Evolutionary conservation across 2,329 filamentous ascomycete species (phyloP).

Genomic region (Torrubiella hemipterigena): DNA sequence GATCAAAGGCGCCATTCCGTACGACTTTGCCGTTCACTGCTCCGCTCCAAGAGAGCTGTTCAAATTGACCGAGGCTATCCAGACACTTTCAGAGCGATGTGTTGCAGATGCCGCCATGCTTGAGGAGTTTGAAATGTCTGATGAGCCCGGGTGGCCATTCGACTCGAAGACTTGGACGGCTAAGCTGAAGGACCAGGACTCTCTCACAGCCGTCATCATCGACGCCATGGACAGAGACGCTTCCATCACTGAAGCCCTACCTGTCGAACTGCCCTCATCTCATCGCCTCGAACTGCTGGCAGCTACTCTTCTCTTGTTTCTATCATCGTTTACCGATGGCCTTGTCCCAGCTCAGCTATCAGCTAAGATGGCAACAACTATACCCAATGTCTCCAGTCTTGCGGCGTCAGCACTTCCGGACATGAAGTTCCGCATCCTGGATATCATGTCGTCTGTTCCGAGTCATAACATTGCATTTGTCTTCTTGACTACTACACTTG

Average conservation of each 20-base stretch:
- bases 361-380: slow-evolving; percentile 50
- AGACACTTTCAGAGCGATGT: slow-evolving; percentile 41
- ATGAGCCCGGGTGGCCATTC: slow-evolving; percentile 50
- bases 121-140: slow-evolving; percentile 37
- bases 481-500: slow-evolving; percentile 69
- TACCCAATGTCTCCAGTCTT: slow-evolving; percentile 26
- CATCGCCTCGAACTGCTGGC: slow-evolving; percentile 65
- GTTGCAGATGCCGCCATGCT: slow-evolving; percentile 52
- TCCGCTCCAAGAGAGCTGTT: slow-evolving; percentile 85
- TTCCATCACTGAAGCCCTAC: slow-evolving; percentile 48
- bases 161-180: slow-evolving; percentile 26
- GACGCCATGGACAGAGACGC: slow-evolving; percentile 64
- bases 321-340: slow-evolving; percentile 65
- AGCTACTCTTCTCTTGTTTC: slow-evolving; percentile 61
- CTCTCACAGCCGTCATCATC: slow-evolving; percentile 27
- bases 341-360: slow-evolving; percentile 62
- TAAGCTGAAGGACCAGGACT: slow-evolving; percentile 11
- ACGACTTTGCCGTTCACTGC: slow-evolving; percentile 50
- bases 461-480: slow-evolving; percentile 84
- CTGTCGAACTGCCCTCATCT: slow-evolving; percentile 48
- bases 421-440: slow-evolving; percentile 48
- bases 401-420: slow-evolving; percentile 20
- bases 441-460: slow-evolving; percentile 58
- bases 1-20: slow-evolving; percentile 38
- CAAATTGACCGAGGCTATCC: slow-evolving; percentile 71